These are phyloP conservation scores for Furcasterigmium furcatum DNA, from an alignment of 2,329 filamentous ascomycete genomes.

Conservation along the genomic window DNA sequence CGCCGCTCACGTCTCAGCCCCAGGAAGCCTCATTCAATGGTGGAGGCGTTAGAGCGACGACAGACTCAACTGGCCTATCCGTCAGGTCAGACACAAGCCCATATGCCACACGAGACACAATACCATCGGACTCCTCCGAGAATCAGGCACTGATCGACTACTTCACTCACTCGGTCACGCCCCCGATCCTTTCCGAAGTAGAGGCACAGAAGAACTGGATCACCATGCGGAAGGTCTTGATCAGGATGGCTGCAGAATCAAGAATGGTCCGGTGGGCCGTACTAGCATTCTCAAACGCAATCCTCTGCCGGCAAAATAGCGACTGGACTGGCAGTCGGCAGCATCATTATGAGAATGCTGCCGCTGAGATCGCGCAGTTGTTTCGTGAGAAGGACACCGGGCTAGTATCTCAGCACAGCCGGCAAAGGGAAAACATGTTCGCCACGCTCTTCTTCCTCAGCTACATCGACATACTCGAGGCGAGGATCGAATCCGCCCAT, in stretches of 20 bases:
- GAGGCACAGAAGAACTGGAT: constrained; percentile 50
- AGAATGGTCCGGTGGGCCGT: constrained; percentile 44
- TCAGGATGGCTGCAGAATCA: constrained; percentile 42
- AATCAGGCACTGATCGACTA: constrained; percentile 36
- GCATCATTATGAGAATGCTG: constrained; percentile 32
- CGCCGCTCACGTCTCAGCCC: no score
- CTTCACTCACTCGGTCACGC: constrained; percentile 42
- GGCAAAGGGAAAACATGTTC: constrained; percentile 36
- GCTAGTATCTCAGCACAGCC: constrained; percentile 21
- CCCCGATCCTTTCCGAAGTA: constrained; percentile 47
- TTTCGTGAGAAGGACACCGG: constrained; percentile 23
- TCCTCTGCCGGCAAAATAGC: constrained; percentile 30
- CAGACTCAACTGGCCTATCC: no score
- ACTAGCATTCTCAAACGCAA: constrained; percentile 45
- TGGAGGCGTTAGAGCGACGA: no score
- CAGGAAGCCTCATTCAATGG: no score
- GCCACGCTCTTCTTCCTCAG: constrained; percentile 49
- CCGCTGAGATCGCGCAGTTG: no score
- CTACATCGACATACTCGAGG: constrained; percentile 46
- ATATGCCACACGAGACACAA: constrained; percentile 11
- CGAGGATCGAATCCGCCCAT: constrained; percentile 37
- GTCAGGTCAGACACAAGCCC: constrained; percentile 15
- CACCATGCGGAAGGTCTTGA: constrained; percentile 41
- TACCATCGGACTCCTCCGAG: constrained; percentile 15
- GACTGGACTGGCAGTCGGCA: constrained; percentile 25